Conservation (phyloP, 2,329 filamentous ascomycete genomes). For the Botryotinia calthae region DNA sequence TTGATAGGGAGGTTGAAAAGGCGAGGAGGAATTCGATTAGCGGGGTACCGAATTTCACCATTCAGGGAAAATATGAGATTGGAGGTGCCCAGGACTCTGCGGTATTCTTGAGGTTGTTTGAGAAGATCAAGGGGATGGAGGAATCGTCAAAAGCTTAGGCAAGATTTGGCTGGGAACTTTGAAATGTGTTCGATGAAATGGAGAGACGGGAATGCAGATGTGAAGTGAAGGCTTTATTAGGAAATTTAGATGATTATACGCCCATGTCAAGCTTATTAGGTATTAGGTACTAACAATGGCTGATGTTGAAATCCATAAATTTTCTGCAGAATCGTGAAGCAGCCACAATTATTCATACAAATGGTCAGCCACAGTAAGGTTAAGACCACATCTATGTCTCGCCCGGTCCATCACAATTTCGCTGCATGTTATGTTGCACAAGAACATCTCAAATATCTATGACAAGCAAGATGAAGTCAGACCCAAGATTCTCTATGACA, state of each 20-base stretch:
- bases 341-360: neutral
- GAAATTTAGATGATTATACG: neutral
- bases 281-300: neutral
- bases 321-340: neutral
- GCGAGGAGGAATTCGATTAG: slow-evolving; percentile 50
- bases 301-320: neutral
- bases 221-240: neutral
- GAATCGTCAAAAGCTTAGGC: slow-evolving; percentile 25
- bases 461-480: neutral
- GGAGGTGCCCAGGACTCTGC: slow-evolving; percentile 69
- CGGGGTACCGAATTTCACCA: slow-evolving; percentile 73
- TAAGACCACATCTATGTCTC: neutral
- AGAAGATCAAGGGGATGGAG: slow-evolving; percentile 46
- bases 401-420: too few relatives aligned
- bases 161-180: neutral
- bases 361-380: neutral
- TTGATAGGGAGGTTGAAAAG: slow-evolving; percentile 37
- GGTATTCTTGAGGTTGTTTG: slow-evolving; percentile 65
- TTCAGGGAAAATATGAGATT: slow-evolving; percentile 66
- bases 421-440: neutral
- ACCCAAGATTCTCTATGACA: neutral
- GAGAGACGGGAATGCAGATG: neutral
- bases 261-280: neutral
- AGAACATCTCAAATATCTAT: neutral
- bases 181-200: neutral